These are phyloP conservation scores for Sclerotinia borealis DNA, from an alignment of 2,329 filamentous ascomycete species.

Conservation along the genomic window DNA sequence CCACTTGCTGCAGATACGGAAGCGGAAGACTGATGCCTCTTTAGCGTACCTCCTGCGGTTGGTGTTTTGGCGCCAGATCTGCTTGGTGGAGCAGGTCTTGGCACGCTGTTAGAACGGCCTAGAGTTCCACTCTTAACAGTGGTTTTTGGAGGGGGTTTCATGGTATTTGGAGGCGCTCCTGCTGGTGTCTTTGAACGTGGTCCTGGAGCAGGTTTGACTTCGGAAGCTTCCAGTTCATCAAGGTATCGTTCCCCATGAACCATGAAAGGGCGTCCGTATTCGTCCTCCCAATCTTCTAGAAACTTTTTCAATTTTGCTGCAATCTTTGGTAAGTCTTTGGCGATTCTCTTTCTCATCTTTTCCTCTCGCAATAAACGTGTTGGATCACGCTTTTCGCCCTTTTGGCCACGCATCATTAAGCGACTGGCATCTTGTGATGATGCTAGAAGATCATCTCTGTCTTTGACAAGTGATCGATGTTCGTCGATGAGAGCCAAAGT, in stretches of 20 bases:
- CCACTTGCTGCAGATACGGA: constrained; percentile 15
- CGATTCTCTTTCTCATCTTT: constrained; percentile 96
- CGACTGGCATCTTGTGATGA: constrained; percentile 94
- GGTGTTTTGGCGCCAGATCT: constrained; percentile 46
- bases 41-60: constrained; percentile 35
- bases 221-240: constrained; percentile 67
- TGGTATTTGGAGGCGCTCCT: constrained; percentile 46
- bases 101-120: constrained; percentile 27
- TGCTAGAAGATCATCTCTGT: constrained; percentile 79
- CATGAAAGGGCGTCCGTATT: constrained; percentile 87
- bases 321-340: constrained; percentile 92
- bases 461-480: constrained; percentile 74
- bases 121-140: constrained; percentile 25
- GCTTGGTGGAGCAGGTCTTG: constrained; percentile 24
- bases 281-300: constrained; percentile 86
- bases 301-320: constrained; percentile 73
- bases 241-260: constrained; percentile 90
- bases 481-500: constrained; percentile 76
- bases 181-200: constrained; percentile 72
- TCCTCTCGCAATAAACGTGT: constrained; percentile 91
- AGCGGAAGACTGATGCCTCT: constrained; percentile 26
- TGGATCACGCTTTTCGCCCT: constrained; percentile 90
- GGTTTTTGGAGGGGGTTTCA: constrained; percentile 17
- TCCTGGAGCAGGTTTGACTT: constrained; percentile 52
- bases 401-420: constrained; percentile 82